Percentiles rank a stretch among this genome's conserved stretches.
These are phyloP conservation scores for Allium fistulosum DNA, from an alignment of 106 monocot species.

Conservation along the genomic window DNA sequence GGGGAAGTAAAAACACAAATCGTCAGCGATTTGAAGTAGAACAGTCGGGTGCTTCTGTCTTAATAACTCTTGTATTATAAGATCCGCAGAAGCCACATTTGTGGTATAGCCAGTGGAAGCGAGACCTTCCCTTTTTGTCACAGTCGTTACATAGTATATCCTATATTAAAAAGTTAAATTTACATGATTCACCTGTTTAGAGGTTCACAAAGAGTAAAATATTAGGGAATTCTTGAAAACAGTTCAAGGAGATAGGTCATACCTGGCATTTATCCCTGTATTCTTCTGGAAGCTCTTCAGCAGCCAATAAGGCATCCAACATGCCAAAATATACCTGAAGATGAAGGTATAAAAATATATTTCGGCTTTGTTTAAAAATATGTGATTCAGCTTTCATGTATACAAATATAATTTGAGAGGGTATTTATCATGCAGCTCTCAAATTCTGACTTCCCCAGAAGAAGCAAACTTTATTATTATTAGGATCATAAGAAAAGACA, in stretches of 20 bases:
- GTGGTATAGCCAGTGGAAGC: constrained; percentile 96
- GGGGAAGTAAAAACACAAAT: background rate
- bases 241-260: background rate
- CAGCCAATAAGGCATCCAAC: constrained; percentile 82
- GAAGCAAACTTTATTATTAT: background rate
- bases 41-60: constrained; percentile 31
- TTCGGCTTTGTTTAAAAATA: too few species aligned
- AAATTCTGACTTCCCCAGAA: too few species aligned
- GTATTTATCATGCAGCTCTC: too few species aligned
- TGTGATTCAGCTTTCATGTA: too few species aligned
- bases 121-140: constrained; percentile 59
- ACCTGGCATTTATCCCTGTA: constrained; percentile 84
- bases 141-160: constrained; percentile 95
- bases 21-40: constrained; percentile 24
- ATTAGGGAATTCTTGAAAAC: too few species aligned
- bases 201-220: too few species aligned
- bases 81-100: constrained; percentile 86
- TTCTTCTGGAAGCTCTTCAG: constrained; percentile 86
- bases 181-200: background rate
- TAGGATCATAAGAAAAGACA: too few species aligned
- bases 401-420: too few species aligned
- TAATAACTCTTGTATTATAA: constrained; percentile 89
- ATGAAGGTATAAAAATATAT: background rate
- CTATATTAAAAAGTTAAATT: constrained; percentile 21
- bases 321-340: constrained; percentile 91